These are phyloP conservation scores for Cladochytrium replicatum DNA, from an alignment of 192 early-diverging fungal genomes.

Conservation along the genomic window DNA sequence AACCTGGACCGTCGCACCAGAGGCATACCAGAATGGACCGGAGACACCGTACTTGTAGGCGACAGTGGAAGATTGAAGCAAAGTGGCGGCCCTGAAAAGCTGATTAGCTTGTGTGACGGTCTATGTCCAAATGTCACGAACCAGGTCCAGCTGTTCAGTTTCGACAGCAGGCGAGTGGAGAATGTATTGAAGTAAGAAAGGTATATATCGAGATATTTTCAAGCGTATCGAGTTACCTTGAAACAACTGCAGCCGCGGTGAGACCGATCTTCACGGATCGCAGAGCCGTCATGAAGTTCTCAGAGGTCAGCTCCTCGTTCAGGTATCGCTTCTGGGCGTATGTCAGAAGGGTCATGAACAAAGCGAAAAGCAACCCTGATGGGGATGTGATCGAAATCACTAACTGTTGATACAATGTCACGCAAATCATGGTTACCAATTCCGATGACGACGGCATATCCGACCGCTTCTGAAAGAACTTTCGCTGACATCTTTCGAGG, in stretches of 20 bases:
- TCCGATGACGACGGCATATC: conserved; percentile 27
- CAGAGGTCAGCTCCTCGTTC: conserved; percentile 51
- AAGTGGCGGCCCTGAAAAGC: conserved; percentile 58
- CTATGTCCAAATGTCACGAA: not conserved
- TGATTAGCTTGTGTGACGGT: not conserved
- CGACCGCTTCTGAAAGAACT: conserved; percentile 23
- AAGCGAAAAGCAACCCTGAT: conserved; percentile 44
- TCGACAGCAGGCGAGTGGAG: no score
- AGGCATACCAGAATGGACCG: conserved; percentile 56
- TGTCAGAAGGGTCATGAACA: conserved; percentile 54
- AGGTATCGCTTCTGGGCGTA: conserved; percentile 54
- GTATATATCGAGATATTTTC: no score
- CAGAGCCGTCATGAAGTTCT: conserved; percentile 62
- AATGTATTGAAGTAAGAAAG: no score
- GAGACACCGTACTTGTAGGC: conserved; percentile 57
- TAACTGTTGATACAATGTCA: not conserved
- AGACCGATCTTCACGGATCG: conserved; percentile 58
- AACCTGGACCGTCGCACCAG: conserved; percentile 60
- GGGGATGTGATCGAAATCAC: conserved; percentile 1
- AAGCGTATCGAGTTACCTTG: no score
- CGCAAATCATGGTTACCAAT: conserved; percentile 8
- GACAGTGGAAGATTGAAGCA: conserved; percentile 57
- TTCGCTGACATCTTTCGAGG: no score
- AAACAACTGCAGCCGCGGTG: conserved; percentile 58
- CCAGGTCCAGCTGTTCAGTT: conserved; percentile 19